Evolutionary conservation across 2,329 filamentous ascomycete genomes (phyloP).

Genomic region (Torrubiella hemipterigena): DNA sequence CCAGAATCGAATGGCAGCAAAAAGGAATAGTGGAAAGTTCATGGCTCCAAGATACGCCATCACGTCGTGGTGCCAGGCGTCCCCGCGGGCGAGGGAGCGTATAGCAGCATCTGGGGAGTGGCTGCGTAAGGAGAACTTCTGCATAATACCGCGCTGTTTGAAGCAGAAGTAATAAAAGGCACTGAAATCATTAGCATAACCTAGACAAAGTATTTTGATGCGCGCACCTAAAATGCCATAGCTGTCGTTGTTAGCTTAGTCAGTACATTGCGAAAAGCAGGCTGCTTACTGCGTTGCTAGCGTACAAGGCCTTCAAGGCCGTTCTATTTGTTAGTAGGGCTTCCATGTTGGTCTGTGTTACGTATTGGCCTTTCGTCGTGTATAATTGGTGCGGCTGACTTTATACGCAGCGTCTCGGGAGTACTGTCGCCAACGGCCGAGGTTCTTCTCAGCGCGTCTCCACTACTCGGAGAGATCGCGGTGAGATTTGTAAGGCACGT

Average conservation of each 20-base stretch:
- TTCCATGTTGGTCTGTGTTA: too few relatives aligned
- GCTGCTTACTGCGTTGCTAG: slow-evolving; percentile 10
- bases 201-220: background rate
- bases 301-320: slow-evolving; percentile 9
- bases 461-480: too few relatives aligned
- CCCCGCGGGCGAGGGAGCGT: slow-evolving; percentile 6
- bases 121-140: slow-evolving; percentile 9
- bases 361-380: too few relatives aligned
- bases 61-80: slow-evolving; percentile 14
- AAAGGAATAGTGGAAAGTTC: slow-evolving; percentile 10
- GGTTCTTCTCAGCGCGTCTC: too few relatives aligned
- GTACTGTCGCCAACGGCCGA: too few relatives aligned
- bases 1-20: slow-evolving; percentile 8
- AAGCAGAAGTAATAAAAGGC: slow-evolving; percentile 11
- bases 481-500: too few relatives aligned
- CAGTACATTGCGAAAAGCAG: background rate
- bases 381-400: too few relatives aligned
- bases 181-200: slow-evolving; percentile 3
- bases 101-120: slow-evolving; percentile 5
- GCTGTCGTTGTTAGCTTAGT: background rate
- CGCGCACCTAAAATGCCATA: background rate
- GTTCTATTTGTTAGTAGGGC: too few relatives aligned
- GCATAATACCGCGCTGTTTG: slow-evolving; percentile 9
- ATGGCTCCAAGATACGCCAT: slow-evolving; percentile 13
- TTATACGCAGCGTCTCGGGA: too few relatives aligned